Evolutionary conservation across 331 rosid species (phyloP), one percentile per base, ranked within the genome.

Genomic region (Malus hybrid): DNA sequence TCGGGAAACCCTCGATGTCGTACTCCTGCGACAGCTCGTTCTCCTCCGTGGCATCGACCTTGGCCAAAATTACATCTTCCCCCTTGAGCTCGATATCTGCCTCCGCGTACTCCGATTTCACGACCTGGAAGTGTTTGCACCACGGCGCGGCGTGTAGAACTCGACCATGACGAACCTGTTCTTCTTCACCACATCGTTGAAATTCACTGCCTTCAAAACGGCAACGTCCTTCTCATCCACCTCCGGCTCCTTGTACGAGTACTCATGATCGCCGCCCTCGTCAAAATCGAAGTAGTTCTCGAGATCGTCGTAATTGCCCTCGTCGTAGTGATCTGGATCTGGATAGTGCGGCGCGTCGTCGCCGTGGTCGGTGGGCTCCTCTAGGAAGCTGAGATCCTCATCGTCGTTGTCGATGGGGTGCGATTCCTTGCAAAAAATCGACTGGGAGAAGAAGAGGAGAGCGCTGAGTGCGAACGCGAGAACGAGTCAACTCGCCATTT

Each of bases 121-220:
- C 59, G 4, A 98, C 96, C 81, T 95, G 96, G 78, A 98, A 92
- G 81, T 95, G 99, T 10, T 97, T 98, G 62, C 99, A 95, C 99
- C 99, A 95, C 6, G 99, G 96, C 14, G 24, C 24, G 1, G 1
- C 24, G 99, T 98, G 70, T 95, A 95, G 85, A 95, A 95, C 78
- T 95, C 98, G 16, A 95, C 99, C 96, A 95, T 70, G 1, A 95
- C 97, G 77, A 80, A 92, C 50, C 75, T 85, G 36, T 90, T 89
- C 11, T 82, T 89, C 82, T 86, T 84, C 11, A 92, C 32, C 34
- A 81, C 80, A 31, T 84, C 90, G 66, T 77, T 89, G 89, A 95
- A 95, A 67, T 95, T 95, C 27, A 80, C 81, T 2, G 84, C 98
- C 81, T 88, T 95, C 89, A 95, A 85, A 66, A 95, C 93, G 72